phyloP scores from a whole-genome alignment of 2,329 filamentous ascomycete genomes.

The Rachicladosporium sp. region DNA sequence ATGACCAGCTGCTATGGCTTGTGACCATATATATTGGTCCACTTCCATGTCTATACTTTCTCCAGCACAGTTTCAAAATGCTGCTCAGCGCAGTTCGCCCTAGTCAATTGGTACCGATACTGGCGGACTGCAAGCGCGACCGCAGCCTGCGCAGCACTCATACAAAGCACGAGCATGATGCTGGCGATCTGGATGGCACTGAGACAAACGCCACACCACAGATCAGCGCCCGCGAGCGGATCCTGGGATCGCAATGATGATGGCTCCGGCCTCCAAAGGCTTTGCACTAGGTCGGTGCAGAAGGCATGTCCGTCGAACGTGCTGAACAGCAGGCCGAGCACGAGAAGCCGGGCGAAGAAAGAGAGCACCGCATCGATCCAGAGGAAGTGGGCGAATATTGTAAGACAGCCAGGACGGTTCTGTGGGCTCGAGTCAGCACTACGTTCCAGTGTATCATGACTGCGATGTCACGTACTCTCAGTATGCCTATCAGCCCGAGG shows the following conservation, averaged over 20 bases:
- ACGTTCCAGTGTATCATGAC: not conserved
- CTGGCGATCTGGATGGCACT: slow-evolving; percentile 3
- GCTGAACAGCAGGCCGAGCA: slow-evolving; percentile 4
- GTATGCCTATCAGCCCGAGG: slow-evolving; percentile 3
- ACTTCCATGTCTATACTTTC: not conserved
- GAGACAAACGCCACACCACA: slow-evolving; percentile 3
- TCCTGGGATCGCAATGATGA: slow-evolving; percentile 1
- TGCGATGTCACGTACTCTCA: not conserved
- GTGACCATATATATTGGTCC: too few relatives aligned
- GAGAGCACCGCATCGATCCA: slow-evolving; percentile 4
- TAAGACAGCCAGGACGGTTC: too few relatives aligned
- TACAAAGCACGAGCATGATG: slow-evolving; percentile 2
- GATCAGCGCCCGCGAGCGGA: not conserved
- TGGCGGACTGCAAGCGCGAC: slow-evolving; percentile 2
- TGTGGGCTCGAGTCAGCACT: not conserved
- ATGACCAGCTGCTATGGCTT: too few relatives aligned
- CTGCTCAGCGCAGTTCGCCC: not conserved
- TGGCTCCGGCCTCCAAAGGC: slow-evolving; percentile 1
- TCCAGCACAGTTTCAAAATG: not conserved
- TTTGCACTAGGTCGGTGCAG: slow-evolving; percentile 3
- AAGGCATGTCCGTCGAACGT: slow-evolving; percentile 5
- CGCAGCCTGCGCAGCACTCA: slow-evolving; percentile 4
- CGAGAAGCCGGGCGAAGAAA: slow-evolving; percentile 2
- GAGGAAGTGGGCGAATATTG: slow-evolving; percentile 3
- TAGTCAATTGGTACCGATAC: not conserved